These are phyloP conservation scores for Jasminum sambac DNA, from an alignment of 257 asterid species.

Conservation along the genomic window DNA sequence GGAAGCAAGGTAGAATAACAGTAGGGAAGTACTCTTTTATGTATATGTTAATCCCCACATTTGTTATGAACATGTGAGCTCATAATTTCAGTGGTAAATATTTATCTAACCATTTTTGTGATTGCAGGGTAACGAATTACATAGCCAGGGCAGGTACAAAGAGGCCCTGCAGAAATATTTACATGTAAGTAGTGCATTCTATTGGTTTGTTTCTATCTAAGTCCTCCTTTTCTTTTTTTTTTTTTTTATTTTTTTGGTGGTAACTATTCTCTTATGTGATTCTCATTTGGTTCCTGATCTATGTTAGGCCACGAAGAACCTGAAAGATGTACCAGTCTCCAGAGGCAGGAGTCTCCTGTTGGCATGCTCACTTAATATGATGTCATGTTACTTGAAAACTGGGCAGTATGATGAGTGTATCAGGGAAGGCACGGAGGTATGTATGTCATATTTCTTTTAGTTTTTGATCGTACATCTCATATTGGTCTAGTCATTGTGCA, in stretches of 20 bases:
- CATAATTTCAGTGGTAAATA: background rate
- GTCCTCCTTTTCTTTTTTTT: no score
- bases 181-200: conserved; percentile 54
- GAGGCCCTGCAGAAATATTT: conserved; percentile 77
- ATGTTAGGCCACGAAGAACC: conserved; percentile 81
- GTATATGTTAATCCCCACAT: background rate
- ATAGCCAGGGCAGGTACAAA: conserved; percentile 68
- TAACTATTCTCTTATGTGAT: conserved; percentile 17
- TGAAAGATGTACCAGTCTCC: conserved; percentile 62
- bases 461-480: conserved; percentile 8
- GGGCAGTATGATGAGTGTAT: conserved; percentile 74
- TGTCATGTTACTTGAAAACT: conserved; percentile 94
- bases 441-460: conserved; percentile 15
- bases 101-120: conserved; percentile 23
- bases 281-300: conserved; percentile 10
- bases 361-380: conserved; percentile 90
- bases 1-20: background rate
- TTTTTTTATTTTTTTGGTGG: background rate
- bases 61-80: background rate
- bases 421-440: conserved; percentile 91
- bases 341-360: conserved; percentile 62
- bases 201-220: conserved; percentile 22
- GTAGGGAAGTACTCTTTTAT: background rate
- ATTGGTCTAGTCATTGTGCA: conserved; percentile 19
- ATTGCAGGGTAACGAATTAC: conserved; percentile 86